A percentile compares a stretch with the other conserved stretches of the same genome.
Evolutionary conservation across 768 basidiomycete genomes (phyloP).

Genomic region (Lactarius indigo): DNA sequence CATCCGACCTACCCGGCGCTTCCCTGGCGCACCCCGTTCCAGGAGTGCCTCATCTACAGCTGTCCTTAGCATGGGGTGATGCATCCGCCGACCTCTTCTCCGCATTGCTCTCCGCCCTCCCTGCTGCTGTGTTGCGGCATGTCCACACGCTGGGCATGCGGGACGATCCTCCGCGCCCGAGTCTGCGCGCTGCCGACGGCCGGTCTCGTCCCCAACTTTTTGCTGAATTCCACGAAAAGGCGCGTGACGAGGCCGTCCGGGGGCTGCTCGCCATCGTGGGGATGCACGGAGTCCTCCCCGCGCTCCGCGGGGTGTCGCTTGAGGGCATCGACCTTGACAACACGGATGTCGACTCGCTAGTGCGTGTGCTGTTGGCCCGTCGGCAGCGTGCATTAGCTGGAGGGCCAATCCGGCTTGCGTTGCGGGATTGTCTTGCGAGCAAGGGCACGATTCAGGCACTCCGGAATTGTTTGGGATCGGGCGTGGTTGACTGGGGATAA

Average conservation of each 20-base stretch:
- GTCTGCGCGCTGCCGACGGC: slow-evolving; percentile 5
- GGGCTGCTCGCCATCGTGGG: slow-evolving; percentile 15
- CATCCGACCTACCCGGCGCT: not conserved
- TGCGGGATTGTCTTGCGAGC: slow-evolving; percentile 4
- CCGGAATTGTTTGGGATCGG: slow-evolving; percentile 2
- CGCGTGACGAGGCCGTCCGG: slow-evolving; percentile 16
- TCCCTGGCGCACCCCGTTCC: not conserved
- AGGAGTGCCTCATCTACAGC: not conserved
- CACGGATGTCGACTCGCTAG: not conserved
- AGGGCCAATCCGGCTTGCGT: not conserved
- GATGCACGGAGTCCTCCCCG: slow-evolving; percentile 4
- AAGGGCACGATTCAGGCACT: not conserved
- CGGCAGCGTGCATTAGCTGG: not conserved
- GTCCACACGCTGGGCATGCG: slow-evolving; percentile 7
- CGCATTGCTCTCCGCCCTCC: slow-evolving; percentile 6
- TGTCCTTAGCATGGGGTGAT: slow-evolving; percentile 6
- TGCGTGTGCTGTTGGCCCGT: slow-evolving; percentile 3
- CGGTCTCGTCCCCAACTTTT: slow-evolving; percentile 6
- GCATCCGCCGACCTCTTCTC: not conserved
- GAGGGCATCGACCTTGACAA: not conserved
- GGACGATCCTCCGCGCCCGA: not conserved
- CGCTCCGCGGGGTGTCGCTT: not conserved
- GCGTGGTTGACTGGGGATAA: slow-evolving; percentile 6
- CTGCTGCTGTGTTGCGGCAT: not conserved
- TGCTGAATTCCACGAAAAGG: slow-evolving; percentile 3